phyloP scores from a whole-genome alignment of 179 eudicot species.

The Heliamphora pulchella region DNA sequence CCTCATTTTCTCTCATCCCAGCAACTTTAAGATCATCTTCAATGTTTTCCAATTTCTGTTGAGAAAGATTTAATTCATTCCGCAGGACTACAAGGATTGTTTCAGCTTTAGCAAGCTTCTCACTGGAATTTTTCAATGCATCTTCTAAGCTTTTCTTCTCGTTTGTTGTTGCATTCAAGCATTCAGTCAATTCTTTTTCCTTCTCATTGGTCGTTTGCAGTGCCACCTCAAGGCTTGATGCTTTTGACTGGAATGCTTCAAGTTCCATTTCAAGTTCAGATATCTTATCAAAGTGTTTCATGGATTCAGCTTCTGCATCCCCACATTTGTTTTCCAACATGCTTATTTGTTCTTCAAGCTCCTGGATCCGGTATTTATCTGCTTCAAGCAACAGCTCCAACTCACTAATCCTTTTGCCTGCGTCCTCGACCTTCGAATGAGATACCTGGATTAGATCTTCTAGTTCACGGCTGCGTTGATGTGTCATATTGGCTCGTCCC shows the following conservation, averaged over 20 bases:
- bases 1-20: conserved; percentile 47
- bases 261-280: conserved; percentile 48
- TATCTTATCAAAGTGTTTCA: conserved; percentile 43
- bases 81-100: conserved; percentile 29
- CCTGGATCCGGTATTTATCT: conserved; percentile 46
- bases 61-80: conserved; percentile 32
- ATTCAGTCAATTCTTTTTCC: conserved; percentile 30
- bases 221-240: conserved; percentile 34
- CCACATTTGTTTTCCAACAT: conserved; percentile 45
- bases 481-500: conserved; percentile 35
- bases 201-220: conserved; percentile 29
- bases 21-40: conserved; percentile 39
- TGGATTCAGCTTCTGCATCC: conserved; percentile 52
- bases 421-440: conserved; percentile 43
- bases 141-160: conserved; percentile 39
- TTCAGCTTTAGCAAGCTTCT: conserved; percentile 39
- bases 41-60: conserved; percentile 34
- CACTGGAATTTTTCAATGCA: conserved; percentile 22
- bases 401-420: conserved; percentile 38
- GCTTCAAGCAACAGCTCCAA: conserved; percentile 48
- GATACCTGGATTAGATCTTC: conserved; percentile 44
- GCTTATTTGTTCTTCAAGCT: conserved; percentile 64
- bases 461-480: conserved; percentile 49
- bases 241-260: conserved; percentile 30
- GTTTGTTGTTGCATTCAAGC: conserved; percentile 27